Base-by-base conservation (phyloP, 495 filamentous ascomycete species). In the Cladorrhinum samala region DNA sequence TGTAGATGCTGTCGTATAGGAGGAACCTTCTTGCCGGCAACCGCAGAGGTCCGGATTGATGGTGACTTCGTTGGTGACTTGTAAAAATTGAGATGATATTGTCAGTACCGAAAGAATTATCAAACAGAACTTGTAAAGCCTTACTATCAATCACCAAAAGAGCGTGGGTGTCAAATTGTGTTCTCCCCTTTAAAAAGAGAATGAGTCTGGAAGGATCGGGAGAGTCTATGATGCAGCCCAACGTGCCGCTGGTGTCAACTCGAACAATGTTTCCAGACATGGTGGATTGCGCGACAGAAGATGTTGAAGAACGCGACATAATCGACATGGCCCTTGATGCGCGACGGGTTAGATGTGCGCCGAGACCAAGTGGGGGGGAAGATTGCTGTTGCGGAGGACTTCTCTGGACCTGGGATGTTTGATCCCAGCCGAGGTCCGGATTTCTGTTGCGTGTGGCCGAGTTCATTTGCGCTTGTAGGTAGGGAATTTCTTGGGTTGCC, bases 11-110 rank as follows among this genome's bases (percentile, higher is more conserved):
- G 17, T 49, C 18, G 20, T 30, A 18, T 13, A n/a, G n/a, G n/a
- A n/a, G 13, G 14, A 9, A 17, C 19, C 13, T 1, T 43, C 24
- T 8, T 50, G 47, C 1, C 49, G 47, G 33, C 53, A 55, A 9
- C 14, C 11, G 53, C 53, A 55, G 41, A 50, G 47, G 16, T 48
- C 24, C 2, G 53, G 46, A 42, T 55, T 50, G 53, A 55, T 55
- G 33, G 17, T 14, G 38, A 55, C 20, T 17, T 50, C 2, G 19
- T 50, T 20, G 41, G 50, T 13, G 33, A 55, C 53, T 55, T 21
- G 39, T 4, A n/a, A n/a, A 44, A 11, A 14, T 18, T n/a, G 9
- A 7, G 7, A 19, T 9, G 27, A 9, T n/a, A 36, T 9, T 41
- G 17, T 25, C 3, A 18, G 11, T 3, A 13, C n/a, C 1, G 8